Percentiles rank a stretch among this genome's conserved stretches.
phyloP scores from a whole-genome alignment of 208 protist species.

The Acanthamoeba sp. region DNA sequence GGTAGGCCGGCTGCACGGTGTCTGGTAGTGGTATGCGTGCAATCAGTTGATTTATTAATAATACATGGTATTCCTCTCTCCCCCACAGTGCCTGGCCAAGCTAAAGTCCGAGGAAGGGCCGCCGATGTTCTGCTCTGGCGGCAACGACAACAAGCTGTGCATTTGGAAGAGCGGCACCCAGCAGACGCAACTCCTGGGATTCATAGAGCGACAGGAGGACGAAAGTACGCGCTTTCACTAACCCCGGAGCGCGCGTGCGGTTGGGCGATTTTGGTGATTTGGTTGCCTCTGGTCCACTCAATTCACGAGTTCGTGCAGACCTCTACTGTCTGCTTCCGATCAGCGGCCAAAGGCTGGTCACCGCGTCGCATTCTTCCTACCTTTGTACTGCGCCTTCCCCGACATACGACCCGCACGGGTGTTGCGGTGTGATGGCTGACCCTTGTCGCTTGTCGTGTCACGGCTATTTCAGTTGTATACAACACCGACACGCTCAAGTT shows the following conservation, averaged over 20 bases:
- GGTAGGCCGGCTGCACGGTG: not conserved
- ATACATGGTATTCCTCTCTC: no score
- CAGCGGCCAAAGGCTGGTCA: conserved; percentile 45
- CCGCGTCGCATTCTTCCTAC: conserved; percentile 49
- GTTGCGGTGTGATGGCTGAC: not conserved
- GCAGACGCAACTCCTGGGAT: not conserved
- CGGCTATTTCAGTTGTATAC: conserved; percentile 41
- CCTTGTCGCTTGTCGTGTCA: not conserved
- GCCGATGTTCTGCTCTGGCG: conserved; percentile 38
- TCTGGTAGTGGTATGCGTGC: not conserved
- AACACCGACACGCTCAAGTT: conserved; percentile 57
- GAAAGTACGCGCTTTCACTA: conserved; percentile 39
- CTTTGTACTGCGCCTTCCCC: not conserved
- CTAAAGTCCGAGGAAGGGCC: not conserved
- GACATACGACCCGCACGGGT: not conserved
- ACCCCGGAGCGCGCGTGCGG: no score
- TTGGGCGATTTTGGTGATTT: no score
- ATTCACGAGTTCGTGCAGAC: not conserved
- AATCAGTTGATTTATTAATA: not conserved
- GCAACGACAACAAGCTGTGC: conserved; percentile 67
- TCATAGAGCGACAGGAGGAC: conserved; percentile 67
- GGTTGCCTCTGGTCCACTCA: no score
- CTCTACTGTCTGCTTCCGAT: conserved; percentile 63
- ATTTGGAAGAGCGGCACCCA: conserved; percentile 39
- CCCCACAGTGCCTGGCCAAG: not conserved